A percentile compares a stretch with the other conserved stretches of the same genome.
These are phyloP conservation scores for Drosera capensis DNA, from an alignment of 148 eudicot genomes.

Conservation along the genomic window DNA sequence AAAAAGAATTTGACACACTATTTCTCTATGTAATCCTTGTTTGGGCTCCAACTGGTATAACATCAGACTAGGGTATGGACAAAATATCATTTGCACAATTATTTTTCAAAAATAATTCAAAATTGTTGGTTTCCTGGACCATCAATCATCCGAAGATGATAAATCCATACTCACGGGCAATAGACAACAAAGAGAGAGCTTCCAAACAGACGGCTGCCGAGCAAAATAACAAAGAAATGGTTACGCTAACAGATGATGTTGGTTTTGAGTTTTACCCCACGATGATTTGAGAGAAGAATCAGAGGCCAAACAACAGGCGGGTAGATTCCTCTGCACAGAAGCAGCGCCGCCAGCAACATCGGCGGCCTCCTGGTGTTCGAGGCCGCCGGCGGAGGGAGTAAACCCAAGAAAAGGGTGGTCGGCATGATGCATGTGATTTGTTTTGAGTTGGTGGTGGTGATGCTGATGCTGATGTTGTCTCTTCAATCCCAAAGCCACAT, in stretches of 20 bases:
- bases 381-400: constrained; percentile 1
- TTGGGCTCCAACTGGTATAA: too few relatives aligned
- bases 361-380: constrained; percentile 13
- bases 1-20: neutral
- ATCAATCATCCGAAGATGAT: too few relatives aligned
- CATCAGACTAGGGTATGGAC: too few relatives aligned
- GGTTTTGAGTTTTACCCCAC: neutral
- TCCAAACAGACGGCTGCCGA: neutral
- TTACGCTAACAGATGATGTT: neutral
- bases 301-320: constrained; percentile 5
- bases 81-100: too few relatives aligned
- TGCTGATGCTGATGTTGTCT: constrained; percentile 13
- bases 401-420: neutral
- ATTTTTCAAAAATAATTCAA: too few relatives aligned
- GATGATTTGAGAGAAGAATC: constrained; percentile 15
- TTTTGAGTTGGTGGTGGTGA: too few relatives aligned
- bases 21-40: too few relatives aligned
- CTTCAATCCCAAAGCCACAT: constrained; percentile 50
- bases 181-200: too few relatives aligned
- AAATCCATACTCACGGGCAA: too few relatives aligned
- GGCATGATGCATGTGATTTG: constrained; percentile 4
- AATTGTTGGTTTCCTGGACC: too few relatives aligned
- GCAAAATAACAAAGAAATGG: constrained; percentile 1
- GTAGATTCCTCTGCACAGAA: constrained; percentile 10
- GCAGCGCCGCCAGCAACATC: constrained; percentile 2